These are phyloP conservation scores for Blepharisma japonicum DNA, from an alignment of 73 alveolate species.

Conservation along the genomic window DNA sequence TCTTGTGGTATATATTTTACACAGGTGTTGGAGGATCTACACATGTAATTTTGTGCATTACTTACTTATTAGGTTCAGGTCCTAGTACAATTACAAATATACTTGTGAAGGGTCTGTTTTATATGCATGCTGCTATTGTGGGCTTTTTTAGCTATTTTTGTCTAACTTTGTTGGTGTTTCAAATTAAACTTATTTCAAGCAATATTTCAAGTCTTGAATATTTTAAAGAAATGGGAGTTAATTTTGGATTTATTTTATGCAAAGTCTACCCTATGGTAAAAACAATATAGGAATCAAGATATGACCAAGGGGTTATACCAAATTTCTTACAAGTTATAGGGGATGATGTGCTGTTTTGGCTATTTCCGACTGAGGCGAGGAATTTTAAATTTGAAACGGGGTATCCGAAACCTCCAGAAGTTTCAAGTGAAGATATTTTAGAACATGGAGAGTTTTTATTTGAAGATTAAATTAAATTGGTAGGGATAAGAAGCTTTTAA, in stretches of 20 bases:
- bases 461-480: too few species aligned
- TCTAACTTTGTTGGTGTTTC: background rate
- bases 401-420: too few species aligned
- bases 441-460: too few species aligned
- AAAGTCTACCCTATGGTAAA: background rate
- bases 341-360: background rate
- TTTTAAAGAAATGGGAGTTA: conserved; percentile 16
- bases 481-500: too few species aligned
- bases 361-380: conserved; percentile 14
- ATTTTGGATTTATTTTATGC: background rate
- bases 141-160: conserved; percentile 1
- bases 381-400: background rate
- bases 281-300: background rate
- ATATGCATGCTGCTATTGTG: background rate
- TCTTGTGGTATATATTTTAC: conserved; percentile 5
- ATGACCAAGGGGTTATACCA: background rate
- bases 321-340: conserved; percentile 1
- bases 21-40: conserved; percentile 9
- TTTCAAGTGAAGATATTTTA: too few species aligned
- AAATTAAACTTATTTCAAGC: background rate
- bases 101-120: background rate
- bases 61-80: background rate
- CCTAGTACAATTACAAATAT: background rate
- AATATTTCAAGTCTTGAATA: conserved; percentile 6
- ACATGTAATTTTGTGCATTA: background rate